Evolutionary conservation across 208 protist species (phyloP), one percentile per base, ranked within the genome.

Genomic region (Acanthamoeba lenticulata): DNA sequence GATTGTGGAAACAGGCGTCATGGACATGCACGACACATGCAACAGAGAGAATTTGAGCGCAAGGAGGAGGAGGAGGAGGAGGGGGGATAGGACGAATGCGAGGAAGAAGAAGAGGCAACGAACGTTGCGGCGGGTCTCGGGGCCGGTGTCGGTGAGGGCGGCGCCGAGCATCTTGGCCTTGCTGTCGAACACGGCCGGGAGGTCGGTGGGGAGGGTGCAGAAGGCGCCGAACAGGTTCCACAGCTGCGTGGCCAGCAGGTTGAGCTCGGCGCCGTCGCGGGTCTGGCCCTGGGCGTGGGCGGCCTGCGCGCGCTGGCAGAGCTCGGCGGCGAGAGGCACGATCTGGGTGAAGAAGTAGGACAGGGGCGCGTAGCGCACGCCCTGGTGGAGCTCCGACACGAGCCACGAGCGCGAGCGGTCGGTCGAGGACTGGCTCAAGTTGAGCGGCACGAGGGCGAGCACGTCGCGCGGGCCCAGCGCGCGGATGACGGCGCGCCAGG

Each of bases 161-260:
- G 38, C 11, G 19, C 77, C 77, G 19, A 86, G 45, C 77, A 55
- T 86, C 77, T 86, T 86, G 34, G 77, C 77, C 45, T 57, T 86
- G 24, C 52, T 86, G 27, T 86, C 45, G 42, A 86, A 86, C n/a
- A 86, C 42, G 38, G 38, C 24, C n/a, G 77, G 38, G 27, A 86
- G 24, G 45, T 86, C 77, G 38, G 77, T 47, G 19, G 77, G 77
- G 11, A 86, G 77, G 38, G 52, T 36, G 77, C 77, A 86, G 77
- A 86, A 86, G 24, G 42, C n/a, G 42, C n/a, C 27, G 45, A 86
- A 52, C 42, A 86, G 77, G 4, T n/a, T 38, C 77, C 77, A 86
- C 38, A 86, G 77, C 45, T 86, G 77, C 9, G 45, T 86, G 45
- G 38, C 38, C 38, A 86, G 5, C 38, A 86, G 42, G 27, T 86